These are phyloP conservation scores for Cyberlindnera mrakii DNA, from an alignment of 805 yeast genomes.

Conservation along the genomic window DNA sequence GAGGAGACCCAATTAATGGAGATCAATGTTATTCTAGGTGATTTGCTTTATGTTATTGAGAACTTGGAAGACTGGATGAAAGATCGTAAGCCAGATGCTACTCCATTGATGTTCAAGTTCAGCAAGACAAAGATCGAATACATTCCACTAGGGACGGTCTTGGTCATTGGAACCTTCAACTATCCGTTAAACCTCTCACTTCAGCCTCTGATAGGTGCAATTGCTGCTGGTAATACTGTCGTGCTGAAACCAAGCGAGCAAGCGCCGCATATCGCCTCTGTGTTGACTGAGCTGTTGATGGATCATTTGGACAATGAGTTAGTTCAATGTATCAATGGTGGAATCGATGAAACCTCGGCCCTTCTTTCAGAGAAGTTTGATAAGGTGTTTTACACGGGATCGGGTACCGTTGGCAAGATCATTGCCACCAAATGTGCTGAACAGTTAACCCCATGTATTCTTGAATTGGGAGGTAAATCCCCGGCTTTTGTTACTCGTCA, in stretches of 20 bases:
- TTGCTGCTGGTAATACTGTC: slow-evolving; percentile 82
- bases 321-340: slow-evolving; percentile 68
- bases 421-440: slow-evolving; percentile 77
- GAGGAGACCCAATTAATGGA: slow-evolving; percentile 63
- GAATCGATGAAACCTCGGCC: slow-evolving; percentile 49
- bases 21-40: slow-evolving; percentile 42
- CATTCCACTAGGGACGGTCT: slow-evolving; percentile 56
- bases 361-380: slow-evolving; percentile 62
- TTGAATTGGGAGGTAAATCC: slow-evolving; percentile 90
- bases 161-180: slow-evolving; percentile 76
- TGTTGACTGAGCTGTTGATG: slow-evolving; percentile 50
- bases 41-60: slow-evolving; percentile 52
- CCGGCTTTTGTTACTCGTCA: slow-evolving; percentile 66
- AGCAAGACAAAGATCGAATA: slow-evolving; percentile 12
- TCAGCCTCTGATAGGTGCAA: slow-evolving; percentile 67
- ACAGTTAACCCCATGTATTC: slow-evolving; percentile 66
- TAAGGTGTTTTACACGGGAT: slow-evolving; percentile 83
- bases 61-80: slow-evolving; percentile 56
- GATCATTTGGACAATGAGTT: slow-evolving; percentile 50
- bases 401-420: slow-evolving; percentile 65
- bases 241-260: slow-evolving; percentile 46
- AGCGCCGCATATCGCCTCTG: slow-evolving; percentile 53
- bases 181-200: slow-evolving; percentile 65
- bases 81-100: slow-evolving; percentile 31
- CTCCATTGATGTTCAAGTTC: slow-evolving; percentile 15